A percentile compares a stretch with the other conserved stretches of the same genome.
phyloP scores from a whole-genome alignment of 2,329 filamentous ascomycete genomes.

The Claviceps sp. region DNA sequence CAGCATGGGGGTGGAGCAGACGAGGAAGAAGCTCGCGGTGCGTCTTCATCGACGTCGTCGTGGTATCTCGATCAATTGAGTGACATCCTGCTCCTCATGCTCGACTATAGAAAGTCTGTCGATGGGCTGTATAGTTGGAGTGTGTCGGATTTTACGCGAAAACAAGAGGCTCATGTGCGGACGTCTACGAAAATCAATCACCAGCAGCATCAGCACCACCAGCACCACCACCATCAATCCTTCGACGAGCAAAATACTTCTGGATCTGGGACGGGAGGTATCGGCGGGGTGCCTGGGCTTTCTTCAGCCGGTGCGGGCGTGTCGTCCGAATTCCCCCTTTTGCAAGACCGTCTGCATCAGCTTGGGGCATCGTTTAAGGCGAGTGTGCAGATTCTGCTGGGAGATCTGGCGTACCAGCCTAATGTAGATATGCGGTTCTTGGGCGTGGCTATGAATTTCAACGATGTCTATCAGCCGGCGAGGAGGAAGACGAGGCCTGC shows the following conservation, averaged over 20 bases:
- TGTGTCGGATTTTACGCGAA: constrained; percentile 81
- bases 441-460: constrained; percentile 97
- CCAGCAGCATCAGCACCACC: too few relatives aligned
- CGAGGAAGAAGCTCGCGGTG: constrained; percentile 39
- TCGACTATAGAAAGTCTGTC: constrained; percentile 82
- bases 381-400: constrained; percentile 67
- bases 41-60: constrained; percentile 26
- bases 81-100: constrained; percentile 86
- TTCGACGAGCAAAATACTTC: constrained; percentile 13
- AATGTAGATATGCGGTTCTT: constrained; percentile 94
- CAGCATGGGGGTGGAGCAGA: constrained; percentile 23
- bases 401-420: constrained; percentile 83
- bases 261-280: constrained; percentile 21
- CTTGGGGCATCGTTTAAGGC: constrained; percentile 65
- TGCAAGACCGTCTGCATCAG: constrained; percentile 59
- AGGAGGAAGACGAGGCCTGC: constrained; percentile 42
- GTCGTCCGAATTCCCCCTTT: constrained; percentile 51
- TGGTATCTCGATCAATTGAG: constrained; percentile 88
- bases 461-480: constrained; percentile 81
- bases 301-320: constrained; percentile 28
- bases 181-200: constrained; percentile 38
- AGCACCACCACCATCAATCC: too few relatives aligned
- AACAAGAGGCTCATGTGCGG: constrained; percentile 76
- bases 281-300: not conserved
- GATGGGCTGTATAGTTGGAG: constrained; percentile 92